phyloP scores from a whole-genome alignment of 306 rosid genomes.

The Lupinus albus region DNA sequence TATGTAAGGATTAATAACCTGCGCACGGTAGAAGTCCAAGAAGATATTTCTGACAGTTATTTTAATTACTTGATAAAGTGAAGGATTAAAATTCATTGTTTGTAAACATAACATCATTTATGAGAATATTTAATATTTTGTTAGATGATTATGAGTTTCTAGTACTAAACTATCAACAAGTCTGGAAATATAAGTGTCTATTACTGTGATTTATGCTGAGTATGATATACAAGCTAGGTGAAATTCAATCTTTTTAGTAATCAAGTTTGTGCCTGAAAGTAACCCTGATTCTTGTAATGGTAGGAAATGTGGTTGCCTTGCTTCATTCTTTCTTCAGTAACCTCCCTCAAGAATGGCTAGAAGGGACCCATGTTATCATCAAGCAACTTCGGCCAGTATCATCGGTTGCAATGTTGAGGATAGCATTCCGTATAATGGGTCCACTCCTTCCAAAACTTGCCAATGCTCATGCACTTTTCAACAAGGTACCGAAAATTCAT shows the following conservation, averaged over 20 bases:
- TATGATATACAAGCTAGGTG: constrained; percentile 33
- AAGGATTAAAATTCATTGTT: constrained; percentile 2
- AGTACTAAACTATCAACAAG: constrained; percentile 16
- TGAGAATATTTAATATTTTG: constrained; percentile 12
- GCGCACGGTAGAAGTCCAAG: constrained; percentile 13
- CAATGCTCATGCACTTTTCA: constrained; percentile 84
- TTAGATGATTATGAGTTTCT: constrained; percentile 23
- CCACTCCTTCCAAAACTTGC: constrained; percentile 97
- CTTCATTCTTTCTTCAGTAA: constrained; percentile 95
- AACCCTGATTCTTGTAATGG: constrained; percentile 34
- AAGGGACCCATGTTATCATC: constrained; percentile 75
- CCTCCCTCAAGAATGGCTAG: constrained; percentile 96
- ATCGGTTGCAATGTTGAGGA: constrained; percentile 94
- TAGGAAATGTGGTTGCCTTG: constrained; percentile 91
- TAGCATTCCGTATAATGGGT: constrained; percentile 90
- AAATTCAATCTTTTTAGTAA: constrained; percentile 29
- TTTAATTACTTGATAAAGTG: neutral
- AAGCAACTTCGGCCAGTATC: constrained; percentile 86
- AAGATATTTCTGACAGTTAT: constrained; percentile 16
- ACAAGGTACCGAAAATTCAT: constrained; percentile 63
- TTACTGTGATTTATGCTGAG: constrained; percentile 23
- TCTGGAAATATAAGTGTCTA: constrained; percentile 30
- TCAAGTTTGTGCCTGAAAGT: constrained; percentile 29
- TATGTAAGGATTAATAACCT: constrained; percentile 13
- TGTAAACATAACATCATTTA: constrained; percentile 13